phyloP scores from a whole-genome alignment of 2,329 filamentous ascomycete genomes.

The Cladosporium sp. region DNA sequence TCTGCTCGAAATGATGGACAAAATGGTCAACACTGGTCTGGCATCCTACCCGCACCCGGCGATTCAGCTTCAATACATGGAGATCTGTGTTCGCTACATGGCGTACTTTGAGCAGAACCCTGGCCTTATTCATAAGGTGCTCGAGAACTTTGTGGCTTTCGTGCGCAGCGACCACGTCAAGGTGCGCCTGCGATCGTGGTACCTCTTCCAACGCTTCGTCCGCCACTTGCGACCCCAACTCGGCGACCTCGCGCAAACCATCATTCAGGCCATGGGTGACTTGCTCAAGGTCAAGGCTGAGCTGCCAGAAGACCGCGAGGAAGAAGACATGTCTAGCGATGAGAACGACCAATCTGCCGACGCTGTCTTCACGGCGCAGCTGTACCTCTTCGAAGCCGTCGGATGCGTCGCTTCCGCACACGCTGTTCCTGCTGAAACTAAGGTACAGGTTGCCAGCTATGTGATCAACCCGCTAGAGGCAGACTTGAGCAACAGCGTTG shows the following conservation, averaged over 20 bases:
- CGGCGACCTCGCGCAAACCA: constrained; percentile 81
- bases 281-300: constrained; percentile 88
- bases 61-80: constrained; percentile 95
- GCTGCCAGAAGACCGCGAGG: constrained; percentile 68
- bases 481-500: constrained; percentile 80
- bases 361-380: constrained; percentile 81
- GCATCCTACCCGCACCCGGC: constrained; percentile 83
- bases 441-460: constrained; percentile 78
- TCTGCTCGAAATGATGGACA: constrained; percentile 85
- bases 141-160: constrained; percentile 86
- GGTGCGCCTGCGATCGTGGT: constrained; percentile 90
- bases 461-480: constrained; percentile 85
- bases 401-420: constrained; percentile 83
- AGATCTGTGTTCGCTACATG: constrained; percentile 92
- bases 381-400: constrained; percentile 91
- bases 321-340: constrained; percentile 93
- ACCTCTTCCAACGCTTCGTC: constrained; percentile 88
- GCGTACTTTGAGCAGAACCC: constrained; percentile 85
- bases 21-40: constrained; percentile 90
- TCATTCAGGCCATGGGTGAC: constrained; percentile 86
- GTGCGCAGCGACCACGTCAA: constrained; percentile 84
- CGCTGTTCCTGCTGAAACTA: constrained; percentile 73
- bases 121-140: constrained; percentile 73
- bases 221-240: constrained; percentile 81
- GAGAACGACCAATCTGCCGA: constrained; percentile 87